Conservation (phyloP, 176 grass and related monocot species). For the Cenchrus americanus region DNA sequence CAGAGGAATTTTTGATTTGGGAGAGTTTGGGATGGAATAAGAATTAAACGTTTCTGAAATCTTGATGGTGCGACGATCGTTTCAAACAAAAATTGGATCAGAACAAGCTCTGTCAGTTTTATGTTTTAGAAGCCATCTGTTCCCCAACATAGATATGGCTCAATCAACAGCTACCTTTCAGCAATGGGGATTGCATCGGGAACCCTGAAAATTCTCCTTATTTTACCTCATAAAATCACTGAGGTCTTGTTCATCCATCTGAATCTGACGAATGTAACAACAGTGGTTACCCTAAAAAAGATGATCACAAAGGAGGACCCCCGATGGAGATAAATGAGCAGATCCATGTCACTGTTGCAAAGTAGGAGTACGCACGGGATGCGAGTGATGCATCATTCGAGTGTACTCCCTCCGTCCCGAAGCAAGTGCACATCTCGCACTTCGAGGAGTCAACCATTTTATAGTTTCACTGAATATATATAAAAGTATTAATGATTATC, state of each 20-base stretch:
- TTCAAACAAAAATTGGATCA: neutral
- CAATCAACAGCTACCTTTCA: neutral
- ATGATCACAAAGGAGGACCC: neutral
- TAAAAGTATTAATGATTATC: too few relatives aligned
- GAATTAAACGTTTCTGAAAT: conserved; percentile 37
- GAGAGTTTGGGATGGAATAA: conserved; percentile 38
- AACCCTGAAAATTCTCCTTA: neutral
- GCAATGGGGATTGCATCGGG: neutral
- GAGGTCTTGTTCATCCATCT: neutral
- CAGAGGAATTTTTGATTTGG: conserved; percentile 27
- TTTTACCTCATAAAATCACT: neutral
- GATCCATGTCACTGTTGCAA: conserved; percentile 7
- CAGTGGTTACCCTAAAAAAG: neutral
- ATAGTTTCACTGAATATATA: too few relatives aligned
- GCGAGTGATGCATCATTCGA: neutral
- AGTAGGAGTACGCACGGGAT: neutral
- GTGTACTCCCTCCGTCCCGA: too few relatives aligned
- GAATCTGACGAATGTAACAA: neutral
- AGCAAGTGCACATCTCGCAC: too few relatives aligned
- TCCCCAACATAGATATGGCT: too few relatives aligned
- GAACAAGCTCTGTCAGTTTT: neutral
- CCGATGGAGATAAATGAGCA: neutral
- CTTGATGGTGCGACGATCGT: neutral
- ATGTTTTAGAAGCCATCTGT: neutral
- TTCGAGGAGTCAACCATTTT: too few relatives aligned